Conservation (phyloP, 2,329 filamentous ascomycete genomes). For the Claviceps sp. region DNA sequence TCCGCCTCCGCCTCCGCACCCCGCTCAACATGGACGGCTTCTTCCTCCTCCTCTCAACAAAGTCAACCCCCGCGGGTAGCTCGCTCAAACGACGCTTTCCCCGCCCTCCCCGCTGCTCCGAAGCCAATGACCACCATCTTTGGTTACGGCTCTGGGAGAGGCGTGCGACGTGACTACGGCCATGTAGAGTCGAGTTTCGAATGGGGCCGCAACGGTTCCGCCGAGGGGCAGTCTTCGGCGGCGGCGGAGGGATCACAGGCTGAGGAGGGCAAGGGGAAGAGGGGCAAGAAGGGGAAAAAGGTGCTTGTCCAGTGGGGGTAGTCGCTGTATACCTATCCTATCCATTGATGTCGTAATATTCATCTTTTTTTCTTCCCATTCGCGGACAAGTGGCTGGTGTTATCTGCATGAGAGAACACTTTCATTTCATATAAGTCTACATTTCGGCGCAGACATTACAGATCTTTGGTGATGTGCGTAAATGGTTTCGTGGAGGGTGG, state of each 20-base stretch:
- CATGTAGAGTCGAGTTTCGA: slow-evolving; percentile 36
- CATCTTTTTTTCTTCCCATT: too few relatives aligned
- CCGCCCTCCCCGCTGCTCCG: slow-evolving; percentile 64
- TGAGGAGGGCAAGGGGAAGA: slow-evolving; percentile 30
- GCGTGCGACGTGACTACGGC: slow-evolving; percentile 41
- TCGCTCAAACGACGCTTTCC: slow-evolving; percentile 53
- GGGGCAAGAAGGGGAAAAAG: slow-evolving; percentile 47
- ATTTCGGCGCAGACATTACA: too few relatives aligned
- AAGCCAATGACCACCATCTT: slow-evolving; percentile 53
- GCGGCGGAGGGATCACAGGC: slow-evolving; percentile 14
- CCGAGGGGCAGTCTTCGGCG: slow-evolving; percentile 4
- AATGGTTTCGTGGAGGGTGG: too few relatives aligned
- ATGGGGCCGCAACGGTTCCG: slow-evolving; percentile 27
- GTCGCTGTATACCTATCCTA: background rate
- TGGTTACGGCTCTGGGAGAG: slow-evolving; percentile 40
- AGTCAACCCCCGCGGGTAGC: slow-evolving; percentile 21
- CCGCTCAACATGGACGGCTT: slow-evolving; percentile 17
- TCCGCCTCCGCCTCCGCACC: slow-evolving; percentile 1
- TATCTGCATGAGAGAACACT: too few relatives aligned
- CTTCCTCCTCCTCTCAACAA: slow-evolving; percentile 10
- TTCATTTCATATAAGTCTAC: too few relatives aligned
- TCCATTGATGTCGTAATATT: too few relatives aligned
- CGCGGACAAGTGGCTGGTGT: too few relatives aligned
- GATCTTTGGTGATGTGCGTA: too few relatives aligned
- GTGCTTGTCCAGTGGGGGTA: slow-evolving; percentile 49